Conservation (phyloP, 139 green algal genomes). For the Chlamydomonas sphaeroides region DNA sequence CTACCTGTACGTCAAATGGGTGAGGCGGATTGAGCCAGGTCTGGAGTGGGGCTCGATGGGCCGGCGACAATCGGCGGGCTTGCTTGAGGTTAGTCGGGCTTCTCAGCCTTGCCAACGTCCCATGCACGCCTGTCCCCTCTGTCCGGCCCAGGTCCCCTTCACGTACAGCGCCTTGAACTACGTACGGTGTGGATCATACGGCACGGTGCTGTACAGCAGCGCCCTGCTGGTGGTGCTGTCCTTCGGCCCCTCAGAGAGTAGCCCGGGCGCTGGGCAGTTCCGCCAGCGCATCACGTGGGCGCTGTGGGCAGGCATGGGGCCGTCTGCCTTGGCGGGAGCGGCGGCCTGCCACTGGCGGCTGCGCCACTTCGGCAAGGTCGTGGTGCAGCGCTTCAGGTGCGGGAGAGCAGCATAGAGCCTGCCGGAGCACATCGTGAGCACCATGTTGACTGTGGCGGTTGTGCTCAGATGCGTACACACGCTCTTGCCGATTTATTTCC, state of each 20-base stretch:
- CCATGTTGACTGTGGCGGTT: no score
- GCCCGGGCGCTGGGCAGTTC: no score
- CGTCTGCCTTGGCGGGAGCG: neutral
- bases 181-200: neutral
- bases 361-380: neutral
- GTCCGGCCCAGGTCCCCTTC: neutral
- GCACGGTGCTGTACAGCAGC: slow-evolving; percentile 10
- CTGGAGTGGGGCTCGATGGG: no score
- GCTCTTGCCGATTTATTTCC: no score
- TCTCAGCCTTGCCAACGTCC: no score
- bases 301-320: slow-evolving; percentile 14
- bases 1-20: slow-evolving; percentile 20
- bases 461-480: no score
- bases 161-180: slow-evolving; percentile 22
- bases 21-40: no score
- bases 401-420: no score
- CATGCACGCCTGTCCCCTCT: neutral
- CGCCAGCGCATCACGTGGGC: neutral
- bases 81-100: no score
- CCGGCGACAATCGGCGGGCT: no score
- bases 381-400: no score
- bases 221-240: slow-evolving; percentile 6
- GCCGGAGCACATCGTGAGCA: no score
- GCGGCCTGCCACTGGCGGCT: neutral
- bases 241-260: neutral